Percentiles rank a stretch among this genome's conserved stretches.
Evolutionary conservation across 163 green algal species (phyloP).

Genomic region (Chloromonas sp.): DNA sequence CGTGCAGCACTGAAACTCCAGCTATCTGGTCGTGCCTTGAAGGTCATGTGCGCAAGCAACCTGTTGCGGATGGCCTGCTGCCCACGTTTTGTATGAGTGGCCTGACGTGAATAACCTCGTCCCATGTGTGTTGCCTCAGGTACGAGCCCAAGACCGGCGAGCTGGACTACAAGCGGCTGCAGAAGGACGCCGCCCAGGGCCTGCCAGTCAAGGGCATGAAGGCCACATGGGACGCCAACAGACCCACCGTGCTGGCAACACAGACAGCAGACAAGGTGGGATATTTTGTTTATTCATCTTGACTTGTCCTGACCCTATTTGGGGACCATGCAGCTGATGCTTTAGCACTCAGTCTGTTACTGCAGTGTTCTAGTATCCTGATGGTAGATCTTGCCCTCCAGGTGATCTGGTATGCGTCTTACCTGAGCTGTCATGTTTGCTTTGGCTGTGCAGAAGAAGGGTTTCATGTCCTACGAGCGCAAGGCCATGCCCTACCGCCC

Average conservation of each 20-base stretch:
- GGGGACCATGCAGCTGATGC: too few relatives aligned
- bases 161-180: slow-evolving; percentile 10
- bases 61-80: too few relatives aligned
- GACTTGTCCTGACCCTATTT: too few relatives aligned
- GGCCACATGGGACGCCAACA: slow-evolving; percentile 57
- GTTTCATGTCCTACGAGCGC: slow-evolving; percentile 88
- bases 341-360: too few relatives aligned
- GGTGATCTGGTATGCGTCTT: too few relatives aligned
- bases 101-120: neutral
- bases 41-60: too few relatives aligned
- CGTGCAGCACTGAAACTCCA: too few relatives aligned
- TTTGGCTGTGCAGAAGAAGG: slow-evolving; percentile 39
- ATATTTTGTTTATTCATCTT: neutral
- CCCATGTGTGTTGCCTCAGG: neutral
- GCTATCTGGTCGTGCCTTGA: too few relatives aligned
- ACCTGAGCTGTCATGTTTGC: too few relatives aligned
- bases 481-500: slow-evolving; percentile 73
- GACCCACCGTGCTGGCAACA: slow-evolving; percentile 35
- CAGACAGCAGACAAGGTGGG: slow-evolving; percentile 48
- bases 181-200: slow-evolving; percentile 29
- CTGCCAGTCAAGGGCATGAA: slow-evolving; percentile 53
- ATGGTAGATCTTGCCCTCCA: too few relatives aligned
- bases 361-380: too few relatives aligned
- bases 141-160: slow-evolving; percentile 10
- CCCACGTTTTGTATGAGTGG: too few relatives aligned